Base-by-base conservation (phyloP, 2,329 filamentous ascomycete genomes). In the Cryphonectria carpinicola region DNA sequence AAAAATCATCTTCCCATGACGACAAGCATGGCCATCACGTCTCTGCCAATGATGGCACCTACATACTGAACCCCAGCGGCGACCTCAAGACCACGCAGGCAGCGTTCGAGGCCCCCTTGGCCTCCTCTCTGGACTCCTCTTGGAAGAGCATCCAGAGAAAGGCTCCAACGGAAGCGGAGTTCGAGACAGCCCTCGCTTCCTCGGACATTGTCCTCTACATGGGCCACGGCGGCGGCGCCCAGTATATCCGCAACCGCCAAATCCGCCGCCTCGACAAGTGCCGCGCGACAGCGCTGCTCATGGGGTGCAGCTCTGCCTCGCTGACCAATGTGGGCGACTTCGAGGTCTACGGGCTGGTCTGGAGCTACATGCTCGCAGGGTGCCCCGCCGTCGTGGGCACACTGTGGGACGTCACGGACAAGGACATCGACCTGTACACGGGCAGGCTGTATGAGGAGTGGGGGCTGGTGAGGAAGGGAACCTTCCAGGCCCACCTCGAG, bases 381-480 rank as follows among this genome's bases (percentile, higher is more conserved):
- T 90, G 88, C 75, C 94, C 94, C 4, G 94, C 95, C 0, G 89
- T 98, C 13, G 90, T 98, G 2, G 96, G 94, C 62, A 98, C 95
- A 22, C 85, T 99, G 52, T 99, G 96, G 96, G 96, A 99, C 80
- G 96, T 99, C 65, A 99, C 96, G 13, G 96, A 99, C 79, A 93
- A 93, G 77, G 96, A 99, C 80, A 97, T 98, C 79, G 97, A 99
- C 82, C 92, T 95, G 25, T 97, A 97, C 80, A 93, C 95, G 0
- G 89, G 91, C 46, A 86, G 87, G 37, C 84, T 92, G 3, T 92
- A 97, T 79, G 92, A 96, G 78, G 87, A 92, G 76, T 99, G 96
- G 96, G 96, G 96, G 0, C 80, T 99, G 8, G 83, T 92, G 67
- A 77, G 80, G 1, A 76, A 75, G 80, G 86, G 86, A 70, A 80